Evolutionary conservation across 164 flowering plant genomes (phyloP).

Genomic region (Saururus chinensis): DNA sequence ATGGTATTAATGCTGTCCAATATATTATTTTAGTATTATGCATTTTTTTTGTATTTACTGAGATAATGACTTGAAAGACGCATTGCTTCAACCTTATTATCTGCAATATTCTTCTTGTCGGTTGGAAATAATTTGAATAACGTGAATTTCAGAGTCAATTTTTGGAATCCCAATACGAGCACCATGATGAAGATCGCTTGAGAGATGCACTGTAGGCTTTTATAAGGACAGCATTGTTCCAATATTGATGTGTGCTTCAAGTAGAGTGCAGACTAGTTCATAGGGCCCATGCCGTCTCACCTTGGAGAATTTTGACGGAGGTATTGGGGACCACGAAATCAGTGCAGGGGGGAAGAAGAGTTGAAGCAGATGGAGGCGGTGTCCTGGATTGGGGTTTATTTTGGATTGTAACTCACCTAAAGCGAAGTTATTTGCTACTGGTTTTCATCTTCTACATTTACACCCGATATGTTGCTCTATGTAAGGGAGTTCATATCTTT

Average conservation of each 20-base stretch:
- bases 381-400: neutral
- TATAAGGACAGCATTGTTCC: constrained; percentile 22
- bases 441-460: constrained; percentile 5
- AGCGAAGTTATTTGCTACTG: neutral
- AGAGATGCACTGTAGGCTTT: constrained; percentile 11
- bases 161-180: neutral
- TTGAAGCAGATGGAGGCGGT: constrained; percentile 10
- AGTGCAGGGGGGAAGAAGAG: neutral
- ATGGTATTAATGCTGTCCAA: neutral
- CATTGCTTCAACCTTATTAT: neutral
- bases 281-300: constrained; percentile 14
- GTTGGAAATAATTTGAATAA: neutral
- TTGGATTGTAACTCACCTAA: constrained; percentile 1
- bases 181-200: constrained; percentile 11
- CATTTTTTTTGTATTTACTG: too few species aligned
- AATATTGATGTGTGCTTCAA: constrained; percentile 36
- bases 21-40: too few species aligned
- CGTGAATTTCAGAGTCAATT: neutral
- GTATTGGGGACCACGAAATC: constrained; percentile 4
- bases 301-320: constrained; percentile 8
- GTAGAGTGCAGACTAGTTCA: constrained; percentile 23
- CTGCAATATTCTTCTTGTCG: neutral
- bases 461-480: constrained; percentile 3
- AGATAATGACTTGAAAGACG: neutral
- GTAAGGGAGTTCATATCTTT: constrained; percentile 1